phyloP scores from a whole-genome alignment of 129 eudicot species.

The Chrysanthemum lavandulifolium region DNA sequence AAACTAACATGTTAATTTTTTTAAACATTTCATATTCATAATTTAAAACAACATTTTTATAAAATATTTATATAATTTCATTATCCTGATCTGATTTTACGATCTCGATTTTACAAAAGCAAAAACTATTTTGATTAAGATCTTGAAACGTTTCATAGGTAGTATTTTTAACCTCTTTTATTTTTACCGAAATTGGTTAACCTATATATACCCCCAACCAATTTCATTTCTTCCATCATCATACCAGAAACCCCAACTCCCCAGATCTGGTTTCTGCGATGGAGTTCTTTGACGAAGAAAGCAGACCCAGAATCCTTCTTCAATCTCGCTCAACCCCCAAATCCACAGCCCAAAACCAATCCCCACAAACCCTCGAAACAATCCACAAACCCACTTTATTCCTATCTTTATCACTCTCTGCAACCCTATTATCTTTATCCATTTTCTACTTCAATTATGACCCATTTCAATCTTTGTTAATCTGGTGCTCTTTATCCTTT shows the following conservation, averaged over 20 bases:
- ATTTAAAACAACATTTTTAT: too few relatives aligned
- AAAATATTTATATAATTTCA: too few relatives aligned
- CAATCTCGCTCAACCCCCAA: conserved; percentile 48
- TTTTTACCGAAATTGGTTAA: too few relatives aligned
- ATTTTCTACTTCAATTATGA: conserved; percentile 51
- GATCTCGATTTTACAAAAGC: too few relatives aligned
- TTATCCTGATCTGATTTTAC: too few relatives aligned
- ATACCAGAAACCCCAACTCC: conserved; percentile 10
- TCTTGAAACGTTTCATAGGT: too few relatives aligned
- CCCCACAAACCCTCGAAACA: conserved; percentile 16
- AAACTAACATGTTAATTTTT: too few relatives aligned
- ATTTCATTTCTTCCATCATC: background rate
- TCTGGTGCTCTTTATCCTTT: conserved; percentile 75
- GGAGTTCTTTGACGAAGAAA: conserved; percentile 90
- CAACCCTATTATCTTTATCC: conserved; percentile 42
- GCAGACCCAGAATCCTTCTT: conserved; percentile 66
- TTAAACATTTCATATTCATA: too few relatives aligned
- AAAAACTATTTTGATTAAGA: too few relatives aligned
- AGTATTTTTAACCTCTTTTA: too few relatives aligned
- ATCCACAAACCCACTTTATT: conserved; percentile 57
- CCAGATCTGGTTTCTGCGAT: conserved; percentile 29
- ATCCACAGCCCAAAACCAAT: background rate
- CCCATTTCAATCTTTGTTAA: conserved; percentile 52
- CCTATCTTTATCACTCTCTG: conserved; percentile 53
- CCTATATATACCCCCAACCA: background rate